These are phyloP conservation scores for Candolleomyces aberdarensis DNA, from an alignment of 768 basidiomycete genomes.

Conservation along the genomic window DNA sequence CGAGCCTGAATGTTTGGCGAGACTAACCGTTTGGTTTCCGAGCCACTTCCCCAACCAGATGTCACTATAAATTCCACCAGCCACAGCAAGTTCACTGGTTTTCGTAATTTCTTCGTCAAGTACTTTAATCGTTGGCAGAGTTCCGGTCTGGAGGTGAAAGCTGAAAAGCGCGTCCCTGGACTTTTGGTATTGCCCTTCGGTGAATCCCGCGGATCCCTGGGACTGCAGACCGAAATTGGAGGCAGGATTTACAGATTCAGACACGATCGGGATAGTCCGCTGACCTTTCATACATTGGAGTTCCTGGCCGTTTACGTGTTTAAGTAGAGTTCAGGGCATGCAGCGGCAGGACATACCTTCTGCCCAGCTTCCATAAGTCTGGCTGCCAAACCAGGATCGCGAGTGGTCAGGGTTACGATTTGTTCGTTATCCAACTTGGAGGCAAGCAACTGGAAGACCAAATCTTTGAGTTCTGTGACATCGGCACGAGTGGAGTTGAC, in stretches of 20 bases:
- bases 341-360: slow-evolving; percentile 26
- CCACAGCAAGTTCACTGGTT: slow-evolving; percentile 35
- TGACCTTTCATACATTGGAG: not conserved
- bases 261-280: not conserved
- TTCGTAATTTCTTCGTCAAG: slow-evolving; percentile 51
- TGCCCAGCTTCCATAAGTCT: slow-evolving; percentile 54
- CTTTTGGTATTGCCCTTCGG: slow-evolving; percentile 35
- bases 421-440: slow-evolving; percentile 32
- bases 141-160: slow-evolving; percentile 48
- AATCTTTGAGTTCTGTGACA: slow-evolving; percentile 27
- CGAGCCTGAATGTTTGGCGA: not conserved
- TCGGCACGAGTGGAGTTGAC: slow-evolving; percentile 10
- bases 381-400: slow-evolving; percentile 39
- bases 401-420: slow-evolving; percentile 37
- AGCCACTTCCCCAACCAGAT: slow-evolving; percentile 56
- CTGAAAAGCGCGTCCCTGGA: slow-evolving; percentile 4
- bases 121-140: slow-evolving; percentile 50
- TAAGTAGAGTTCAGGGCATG: not conserved
- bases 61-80: slow-evolving; percentile 53
- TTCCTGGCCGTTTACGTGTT: not conserved
- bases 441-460: slow-evolving; percentile 38
- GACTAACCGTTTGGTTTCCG: slow-evolving; percentile 42
- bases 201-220: slow-evolving; percentile 39
- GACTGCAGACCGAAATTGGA: slow-evolving; percentile 10
- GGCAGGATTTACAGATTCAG: slow-evolving; percentile 11